Conservation (phyloP, 208 protist genomes). For the Angomonas deanei region DNA sequence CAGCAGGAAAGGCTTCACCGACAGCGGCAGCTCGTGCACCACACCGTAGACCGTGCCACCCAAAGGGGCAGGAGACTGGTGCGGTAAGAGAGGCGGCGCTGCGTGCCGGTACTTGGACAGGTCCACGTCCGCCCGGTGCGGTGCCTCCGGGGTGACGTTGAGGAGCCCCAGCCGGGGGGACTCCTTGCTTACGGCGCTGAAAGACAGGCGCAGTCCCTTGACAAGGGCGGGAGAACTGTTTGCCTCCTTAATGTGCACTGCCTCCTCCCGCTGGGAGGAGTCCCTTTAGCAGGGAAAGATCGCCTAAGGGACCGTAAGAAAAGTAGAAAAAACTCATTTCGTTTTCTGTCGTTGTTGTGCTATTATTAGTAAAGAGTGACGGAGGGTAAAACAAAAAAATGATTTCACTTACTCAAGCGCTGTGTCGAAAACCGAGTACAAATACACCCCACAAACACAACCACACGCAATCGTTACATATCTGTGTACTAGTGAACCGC, state of each 20-base stretch:
- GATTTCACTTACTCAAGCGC: too few relatives aligned
- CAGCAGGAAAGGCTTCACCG: conserved; percentile 16
- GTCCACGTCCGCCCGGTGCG: background rate
- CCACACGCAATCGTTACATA: too few relatives aligned
- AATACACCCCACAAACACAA: too few relatives aligned
- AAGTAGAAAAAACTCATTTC: conserved; percentile 4
- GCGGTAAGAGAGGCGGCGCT: background rate
- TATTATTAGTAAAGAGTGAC: conserved; percentile 1
- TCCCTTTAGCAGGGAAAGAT: conserved; percentile 2
- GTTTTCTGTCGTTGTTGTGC: background rate
- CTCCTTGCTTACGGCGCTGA: conserved; percentile 29
- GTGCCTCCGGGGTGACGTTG: conserved; percentile 19
- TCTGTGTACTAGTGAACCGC: background rate
- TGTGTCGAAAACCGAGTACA: too few relatives aligned
- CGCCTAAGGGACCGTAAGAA: conserved; percentile 17
- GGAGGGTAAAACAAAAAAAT: background rate
- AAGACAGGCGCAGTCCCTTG: conserved; percentile 14
- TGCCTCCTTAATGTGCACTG: conserved; percentile 16
- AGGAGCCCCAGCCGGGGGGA: conserved; percentile 25
- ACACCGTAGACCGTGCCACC: conserved; percentile 31
- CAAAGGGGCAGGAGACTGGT: conserved; percentile 1
- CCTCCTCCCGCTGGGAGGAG: background rate
- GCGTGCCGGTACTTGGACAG: background rate
- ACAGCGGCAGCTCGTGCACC: conserved; percentile 21
- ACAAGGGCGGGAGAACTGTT: background rate